Conservation (phyloP, 2,329 filamentous ascomycete genomes). For the Trichoderma cornu-damae region DNA sequence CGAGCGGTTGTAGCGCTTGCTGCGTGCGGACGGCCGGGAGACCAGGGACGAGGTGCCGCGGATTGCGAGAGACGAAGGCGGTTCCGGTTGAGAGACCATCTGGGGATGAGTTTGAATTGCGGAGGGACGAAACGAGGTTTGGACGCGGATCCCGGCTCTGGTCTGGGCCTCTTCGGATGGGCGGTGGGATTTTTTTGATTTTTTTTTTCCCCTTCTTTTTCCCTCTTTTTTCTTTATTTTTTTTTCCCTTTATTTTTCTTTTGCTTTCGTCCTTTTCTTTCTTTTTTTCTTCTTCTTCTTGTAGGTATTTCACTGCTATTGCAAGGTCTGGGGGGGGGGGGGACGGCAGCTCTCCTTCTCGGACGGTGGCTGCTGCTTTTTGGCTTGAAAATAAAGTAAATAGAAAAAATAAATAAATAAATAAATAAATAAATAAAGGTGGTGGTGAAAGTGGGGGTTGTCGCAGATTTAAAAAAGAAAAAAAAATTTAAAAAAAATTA, state of each 20-base stretch:
- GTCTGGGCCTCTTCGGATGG: too few species aligned
- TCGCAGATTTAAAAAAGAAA: neutral
- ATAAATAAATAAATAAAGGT: too few species aligned
- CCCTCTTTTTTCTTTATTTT: too few species aligned
- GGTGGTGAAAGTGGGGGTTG: slow-evolving; percentile 11
- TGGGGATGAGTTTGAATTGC: slow-evolving; percentile 33
- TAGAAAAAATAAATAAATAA: too few species aligned
- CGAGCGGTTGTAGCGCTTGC: slow-evolving; percentile 72
- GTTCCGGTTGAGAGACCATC: slow-evolving; percentile 62
- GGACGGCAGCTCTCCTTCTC: neutral
- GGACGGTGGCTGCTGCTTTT: slow-evolving; percentile 10
- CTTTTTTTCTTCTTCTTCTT: neutral
- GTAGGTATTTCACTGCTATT: neutral
- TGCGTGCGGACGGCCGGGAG: slow-evolving; percentile 56
- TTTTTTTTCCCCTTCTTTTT: too few species aligned
- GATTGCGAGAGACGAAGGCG: slow-evolving; percentile 47
- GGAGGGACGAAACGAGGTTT: neutral
- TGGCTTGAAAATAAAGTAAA: too few species aligned
- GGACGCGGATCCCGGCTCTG: neutral
- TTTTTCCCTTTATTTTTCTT: too few species aligned
- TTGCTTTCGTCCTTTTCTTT: too few species aligned
- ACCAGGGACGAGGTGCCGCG: slow-evolving; percentile 55
- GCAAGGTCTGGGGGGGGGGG: neutral
- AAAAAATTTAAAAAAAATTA: too few species aligned
- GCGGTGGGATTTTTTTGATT: neutral